Conservation (phyloP, 192 early-diverging fungal species). For the Cladochytrium replicatum region DNA sequence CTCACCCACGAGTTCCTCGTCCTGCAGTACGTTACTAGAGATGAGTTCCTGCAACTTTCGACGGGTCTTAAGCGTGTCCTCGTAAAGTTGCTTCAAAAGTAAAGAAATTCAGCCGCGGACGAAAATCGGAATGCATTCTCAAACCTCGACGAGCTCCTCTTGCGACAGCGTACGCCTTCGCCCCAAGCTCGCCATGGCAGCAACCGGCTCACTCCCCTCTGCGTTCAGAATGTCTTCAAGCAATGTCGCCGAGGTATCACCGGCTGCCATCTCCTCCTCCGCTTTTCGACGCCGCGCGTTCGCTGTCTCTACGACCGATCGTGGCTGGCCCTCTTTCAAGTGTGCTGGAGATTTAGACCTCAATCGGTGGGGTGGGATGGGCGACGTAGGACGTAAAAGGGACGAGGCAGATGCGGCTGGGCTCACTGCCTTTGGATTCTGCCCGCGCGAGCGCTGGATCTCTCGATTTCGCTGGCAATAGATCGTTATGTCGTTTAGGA, state of each 20-base stretch:
- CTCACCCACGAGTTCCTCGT: slow-evolving; percentile 15
- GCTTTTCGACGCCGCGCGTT: neutral
- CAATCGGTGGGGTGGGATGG: too few relatives aligned
- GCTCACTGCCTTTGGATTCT: slow-evolving; percentile 1
- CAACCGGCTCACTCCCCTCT: slow-evolving; percentile 2
- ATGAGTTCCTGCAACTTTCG: slow-evolving; percentile 5
- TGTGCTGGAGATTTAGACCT: too few relatives aligned
- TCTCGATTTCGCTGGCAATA: slow-evolving; percentile 19
- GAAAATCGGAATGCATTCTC: neutral
- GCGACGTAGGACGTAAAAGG: too few relatives aligned
- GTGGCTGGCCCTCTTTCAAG: too few relatives aligned
- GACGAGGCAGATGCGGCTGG: neutral
- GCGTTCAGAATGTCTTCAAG: slow-evolving; percentile 15
- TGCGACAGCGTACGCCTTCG: neutral
- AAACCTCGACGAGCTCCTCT: slow-evolving; percentile 1
- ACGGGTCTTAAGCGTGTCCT: slow-evolving; percentile 10
- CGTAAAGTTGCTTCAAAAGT: slow-evolving; percentile 15
- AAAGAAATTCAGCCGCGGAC: neutral
- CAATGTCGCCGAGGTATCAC: slow-evolving; percentile 9
- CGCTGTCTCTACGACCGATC: too few relatives aligned
- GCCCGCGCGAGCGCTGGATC: slow-evolving; percentile 5
- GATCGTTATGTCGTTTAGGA: slow-evolving; percentile 19
- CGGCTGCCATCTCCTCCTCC: slow-evolving; percentile 1
- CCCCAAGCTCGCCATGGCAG: slow-evolving; percentile 9
- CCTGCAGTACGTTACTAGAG: slow-evolving; percentile 1